Percentiles rank a stretch among this genome's conserved stretches.
Evolutionary conservation across 306 rosid species (phyloP).

Genomic region (Cicer yamashitae): DNA sequence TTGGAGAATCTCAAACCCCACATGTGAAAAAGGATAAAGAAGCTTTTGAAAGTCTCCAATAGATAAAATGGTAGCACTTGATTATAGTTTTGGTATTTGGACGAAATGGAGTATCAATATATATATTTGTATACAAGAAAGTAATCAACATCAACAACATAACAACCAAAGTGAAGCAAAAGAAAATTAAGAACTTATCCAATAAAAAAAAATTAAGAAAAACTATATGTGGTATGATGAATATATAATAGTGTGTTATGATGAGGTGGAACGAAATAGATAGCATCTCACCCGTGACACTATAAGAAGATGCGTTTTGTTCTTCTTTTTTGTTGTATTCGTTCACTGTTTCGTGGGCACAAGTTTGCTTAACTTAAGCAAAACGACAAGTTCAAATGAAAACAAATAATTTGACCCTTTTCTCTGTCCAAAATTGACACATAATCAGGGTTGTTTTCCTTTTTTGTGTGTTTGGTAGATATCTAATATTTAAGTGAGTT

Average conservation of each 20-base stretch:
- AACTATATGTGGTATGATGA: not conserved
- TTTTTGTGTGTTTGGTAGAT: not conserved
- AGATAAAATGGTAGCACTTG: constrained; percentile 16
- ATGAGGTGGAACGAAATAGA: constrained; percentile 37
- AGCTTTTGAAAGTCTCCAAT: constrained; percentile 25
- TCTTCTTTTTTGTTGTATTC: constrained; percentile 21
- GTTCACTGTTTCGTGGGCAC: not conserved
- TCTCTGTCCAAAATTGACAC: not conserved
- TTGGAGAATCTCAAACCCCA: constrained; percentile 19
- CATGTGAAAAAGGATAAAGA: constrained; percentile 17
- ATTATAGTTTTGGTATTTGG: not conserved
- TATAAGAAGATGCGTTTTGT: constrained; percentile 1
- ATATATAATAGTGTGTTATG: not conserved
- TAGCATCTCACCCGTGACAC: constrained; percentile 41
- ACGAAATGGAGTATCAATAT: not conserved
- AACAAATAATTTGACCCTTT: not conserved
- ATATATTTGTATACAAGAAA: not conserved
- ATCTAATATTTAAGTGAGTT: not conserved
- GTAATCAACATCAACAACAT: too few species aligned
- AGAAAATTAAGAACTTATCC: not conserved
- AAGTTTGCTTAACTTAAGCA: not conserved
- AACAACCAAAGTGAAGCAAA: not conserved
- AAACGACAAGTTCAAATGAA: constrained; percentile 8
- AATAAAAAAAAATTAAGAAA: too few species aligned
- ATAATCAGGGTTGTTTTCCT: not conserved